A percentile compares a stretch with the other conserved stretches of the same genome.
Evolutionary conservation across 1,284 basidiomycete species (phyloP).

Genomic region (Cerrena zonata): DNA sequence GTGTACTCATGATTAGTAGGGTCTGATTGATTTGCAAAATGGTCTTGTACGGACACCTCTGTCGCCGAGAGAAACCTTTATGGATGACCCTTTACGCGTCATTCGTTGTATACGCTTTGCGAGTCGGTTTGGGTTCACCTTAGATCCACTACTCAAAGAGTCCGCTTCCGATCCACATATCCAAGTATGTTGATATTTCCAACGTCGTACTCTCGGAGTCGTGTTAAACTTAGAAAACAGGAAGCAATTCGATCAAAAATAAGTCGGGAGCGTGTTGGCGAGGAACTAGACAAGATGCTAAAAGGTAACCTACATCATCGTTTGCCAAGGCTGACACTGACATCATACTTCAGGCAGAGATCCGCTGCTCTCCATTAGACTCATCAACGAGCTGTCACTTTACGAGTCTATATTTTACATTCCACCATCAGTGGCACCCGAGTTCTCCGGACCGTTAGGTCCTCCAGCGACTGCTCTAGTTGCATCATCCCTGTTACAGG

Average conservation of each 20-base stretch:
- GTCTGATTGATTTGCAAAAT: conserved; percentile 74
- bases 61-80: conserved; percentile 81
- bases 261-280: conserved; percentile 83
- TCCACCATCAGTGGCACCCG: conserved; percentile 38
- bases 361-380: conserved; percentile 67
- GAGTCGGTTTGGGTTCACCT: conserved; percentile 78
- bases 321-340: conserved; percentile 6
- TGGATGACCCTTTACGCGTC: conserved; percentile 90
- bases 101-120: conserved; percentile 90
- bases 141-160: conserved; percentile 68
- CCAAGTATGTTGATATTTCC: conserved; percentile 50
- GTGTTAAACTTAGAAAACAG: no score
- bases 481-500: conserved; percentile 56
- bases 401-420: conserved; percentile 69
- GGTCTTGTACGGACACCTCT: conserved; percentile 88
- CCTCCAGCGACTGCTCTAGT: conserved; percentile 39
- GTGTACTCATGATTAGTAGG: conserved; percentile 52
- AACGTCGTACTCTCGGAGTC: no score
- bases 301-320: conserved; percentile 45
- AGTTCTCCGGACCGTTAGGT: conserved; percentile 40
- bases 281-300: conserved; percentile 88
- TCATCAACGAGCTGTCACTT: conserved; percentile 67
- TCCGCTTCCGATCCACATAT: conserved; percentile 67
- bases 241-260: conserved; percentile 73
- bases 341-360: conserved; percentile 54